Conservation (phyloP, 345 rosid species). For the Hibiscus trionum region DNA sequence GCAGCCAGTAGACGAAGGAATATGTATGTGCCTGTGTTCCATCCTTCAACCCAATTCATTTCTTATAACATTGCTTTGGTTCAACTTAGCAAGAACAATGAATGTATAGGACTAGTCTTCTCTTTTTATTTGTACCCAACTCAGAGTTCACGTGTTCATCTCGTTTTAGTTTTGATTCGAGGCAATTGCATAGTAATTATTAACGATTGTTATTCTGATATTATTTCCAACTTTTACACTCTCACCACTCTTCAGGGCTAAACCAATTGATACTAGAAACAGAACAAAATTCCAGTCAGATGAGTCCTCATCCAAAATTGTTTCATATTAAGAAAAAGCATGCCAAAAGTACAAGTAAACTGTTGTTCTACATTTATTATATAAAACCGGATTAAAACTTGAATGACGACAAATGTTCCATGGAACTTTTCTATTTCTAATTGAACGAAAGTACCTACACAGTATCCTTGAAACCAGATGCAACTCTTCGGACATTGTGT, state of each 20-base stretch:
- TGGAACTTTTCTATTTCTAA: background rate
- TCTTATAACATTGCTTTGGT: conserved; percentile 6
- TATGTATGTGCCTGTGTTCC: background rate
- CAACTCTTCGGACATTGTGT: too few species aligned
- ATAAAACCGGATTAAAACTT: background rate
- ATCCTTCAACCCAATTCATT: conserved; percentile 4
- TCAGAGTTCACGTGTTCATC: background rate
- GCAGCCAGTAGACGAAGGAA: conserved; percentile 25
- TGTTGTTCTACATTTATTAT: background rate
- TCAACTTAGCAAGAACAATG: conserved; percentile 4
- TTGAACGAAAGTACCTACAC: background rate
- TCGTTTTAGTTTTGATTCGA: background rate
- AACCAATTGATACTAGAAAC: background rate
- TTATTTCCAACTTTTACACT: background rate
- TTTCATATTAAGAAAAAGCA: background rate
- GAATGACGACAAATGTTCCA: background rate
- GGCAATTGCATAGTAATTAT: background rate
- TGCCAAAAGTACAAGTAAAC: background rate
- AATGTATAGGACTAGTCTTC: conserved; percentile 29
- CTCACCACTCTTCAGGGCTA: background rate
- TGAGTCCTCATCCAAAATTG: background rate
- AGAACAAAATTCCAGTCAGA: background rate
- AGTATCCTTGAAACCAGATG: background rate
- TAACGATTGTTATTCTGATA: background rate
- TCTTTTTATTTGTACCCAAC: background rate